These are phyloP conservation scores for Fagus sylvatica DNA, from an alignment of 306 rosid species.

Conservation along the genomic window DNA sequence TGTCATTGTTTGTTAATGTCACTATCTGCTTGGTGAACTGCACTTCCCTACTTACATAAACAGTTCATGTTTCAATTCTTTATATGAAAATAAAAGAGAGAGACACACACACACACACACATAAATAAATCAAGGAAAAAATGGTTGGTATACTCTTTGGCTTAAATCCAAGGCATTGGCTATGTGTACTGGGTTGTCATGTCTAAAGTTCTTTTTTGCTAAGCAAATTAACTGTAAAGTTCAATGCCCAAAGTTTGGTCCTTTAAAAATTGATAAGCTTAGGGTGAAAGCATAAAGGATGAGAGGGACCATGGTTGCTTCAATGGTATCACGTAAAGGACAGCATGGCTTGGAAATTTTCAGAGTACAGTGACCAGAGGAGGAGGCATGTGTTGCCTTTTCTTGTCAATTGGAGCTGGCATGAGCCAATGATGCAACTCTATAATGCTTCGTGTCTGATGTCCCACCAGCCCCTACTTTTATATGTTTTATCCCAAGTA, in stretches of 20 bases:
- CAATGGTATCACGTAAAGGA: constrained; percentile 5
- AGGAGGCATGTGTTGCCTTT: constrained; percentile 35
- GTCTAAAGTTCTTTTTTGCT: constrained; percentile 11
- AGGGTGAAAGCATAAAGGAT: neutral
- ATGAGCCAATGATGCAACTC: constrained; percentile 37
- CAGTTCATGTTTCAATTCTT: neutral
- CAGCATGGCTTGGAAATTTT: constrained; percentile 8
- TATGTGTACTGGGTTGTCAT: constrained; percentile 39
- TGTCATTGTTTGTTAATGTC: neutral
- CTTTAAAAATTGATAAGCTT: constrained; percentile 13
- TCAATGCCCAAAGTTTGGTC: constrained; percentile 23
- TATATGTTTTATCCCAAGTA: constrained; percentile 5
- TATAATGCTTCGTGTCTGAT: constrained; percentile 47
- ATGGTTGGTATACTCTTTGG: constrained; percentile 11
- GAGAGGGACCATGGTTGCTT: neutral
- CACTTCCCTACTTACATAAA: neutral
- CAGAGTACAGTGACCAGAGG: neutral
- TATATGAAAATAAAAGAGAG: neutral
- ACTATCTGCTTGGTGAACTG: constrained; percentile 1
- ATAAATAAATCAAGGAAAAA: neutral
- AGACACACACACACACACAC: neutral
- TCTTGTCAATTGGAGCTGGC: constrained; percentile 38
- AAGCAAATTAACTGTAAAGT: neutral
- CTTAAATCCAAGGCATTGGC: constrained; percentile 23
- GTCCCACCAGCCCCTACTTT: constrained; percentile 35